A percentile compares a stretch with the other conserved stretches of the same genome.
Evolutionary conservation across 2,329 filamentous ascomycete species (phyloP).

Genomic region (Scytalidium lignicola): DNA sequence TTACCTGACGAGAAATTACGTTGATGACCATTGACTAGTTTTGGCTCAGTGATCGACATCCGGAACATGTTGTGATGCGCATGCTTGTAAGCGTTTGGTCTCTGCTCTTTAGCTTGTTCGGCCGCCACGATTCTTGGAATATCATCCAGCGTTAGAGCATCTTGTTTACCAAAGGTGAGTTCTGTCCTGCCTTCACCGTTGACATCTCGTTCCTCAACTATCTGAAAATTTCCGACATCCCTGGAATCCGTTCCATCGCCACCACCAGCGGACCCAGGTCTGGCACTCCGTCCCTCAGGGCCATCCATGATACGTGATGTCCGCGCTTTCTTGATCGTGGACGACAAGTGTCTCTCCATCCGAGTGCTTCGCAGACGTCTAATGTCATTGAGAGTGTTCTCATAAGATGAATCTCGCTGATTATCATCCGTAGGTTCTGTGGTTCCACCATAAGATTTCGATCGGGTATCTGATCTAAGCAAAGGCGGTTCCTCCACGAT

Average conservation of each 20-base stretch:
- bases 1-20: conserved; percentile 57
- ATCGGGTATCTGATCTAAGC: conserved; percentile 61
- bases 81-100: conserved; percentile 73
- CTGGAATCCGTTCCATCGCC: conserved; percentile 49
- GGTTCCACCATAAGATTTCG: conserved; percentile 67
- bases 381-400: conserved; percentile 95
- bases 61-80: conserved; percentile 64
- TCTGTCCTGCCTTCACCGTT: conserved; percentile 68
- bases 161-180: conserved; percentile 82
- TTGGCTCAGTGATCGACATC: conserved; percentile 52
- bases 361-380: conserved; percentile 85
- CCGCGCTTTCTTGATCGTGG: conserved; percentile 83
- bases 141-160: conserved; percentile 90
- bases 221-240: conserved; percentile 58
- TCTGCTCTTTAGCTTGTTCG: conserved; percentile 88
- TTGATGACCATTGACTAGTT: conserved; percentile 64
- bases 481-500: conserved; percentile 47
- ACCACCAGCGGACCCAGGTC: conserved; percentile 67
- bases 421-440: conserved; percentile 50
- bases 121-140: conserved; percentile 94
- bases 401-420: conserved; percentile 71
- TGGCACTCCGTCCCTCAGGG: conserved; percentile 61
- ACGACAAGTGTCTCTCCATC: conserved; percentile 89
- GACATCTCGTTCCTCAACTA: conserved; percentile 71
- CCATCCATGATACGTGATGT: conserved; percentile 91